Percentiles rank a stretch among this genome's conserved stretches.
Conservation (phyloP, 164 flowering plant species). For the Annona squamosa region DNA sequence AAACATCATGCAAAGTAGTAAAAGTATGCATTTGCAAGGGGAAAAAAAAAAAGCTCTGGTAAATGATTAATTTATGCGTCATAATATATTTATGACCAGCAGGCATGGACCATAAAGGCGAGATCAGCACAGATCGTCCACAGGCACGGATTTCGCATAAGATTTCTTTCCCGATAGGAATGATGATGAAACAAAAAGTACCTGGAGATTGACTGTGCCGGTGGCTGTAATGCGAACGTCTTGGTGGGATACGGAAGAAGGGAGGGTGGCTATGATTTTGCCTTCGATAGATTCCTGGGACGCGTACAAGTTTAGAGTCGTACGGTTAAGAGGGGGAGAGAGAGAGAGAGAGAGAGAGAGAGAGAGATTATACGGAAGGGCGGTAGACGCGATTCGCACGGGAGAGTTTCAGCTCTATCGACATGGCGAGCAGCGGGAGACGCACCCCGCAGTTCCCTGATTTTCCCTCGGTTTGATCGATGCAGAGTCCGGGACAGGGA, state of each 20-base stretch:
- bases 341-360: slow-evolving; percentile 6
- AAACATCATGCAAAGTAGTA: neutral
- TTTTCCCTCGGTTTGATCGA: neutral
- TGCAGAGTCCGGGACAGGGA: neutral
- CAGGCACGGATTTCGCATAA: neutral
- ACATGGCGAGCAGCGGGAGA: slow-evolving; percentile 10
- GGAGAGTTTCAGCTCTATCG: slow-evolving; percentile 64
- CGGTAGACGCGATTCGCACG: slow-evolving; percentile 62
- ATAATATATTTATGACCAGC: too few species aligned
- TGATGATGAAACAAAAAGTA: slow-evolving; percentile 1
- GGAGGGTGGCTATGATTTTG: slow-evolving; percentile 41
- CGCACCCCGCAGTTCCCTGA: too few species aligned
- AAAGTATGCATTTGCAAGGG: neutral
- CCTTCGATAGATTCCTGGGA: slow-evolving; percentile 72
- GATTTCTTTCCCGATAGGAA: neutral
- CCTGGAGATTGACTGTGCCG: slow-evolving; percentile 84
- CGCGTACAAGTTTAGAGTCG: neutral
- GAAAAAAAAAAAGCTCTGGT: too few species aligned
- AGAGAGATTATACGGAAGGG: slow-evolving; percentile 33
- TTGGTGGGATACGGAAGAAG: slow-evolving; percentile 64
- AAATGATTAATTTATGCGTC: too few species aligned
- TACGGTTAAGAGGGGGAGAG: neutral
- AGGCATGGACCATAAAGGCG: neutral
- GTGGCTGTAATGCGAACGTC: slow-evolving; percentile 58
- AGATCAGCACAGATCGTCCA: neutral